Percentiles rank a stretch among this genome's conserved stretches.
Conservation (phyloP, 208 protist genomes). For the Sergeia podlipaevii region DNA sequence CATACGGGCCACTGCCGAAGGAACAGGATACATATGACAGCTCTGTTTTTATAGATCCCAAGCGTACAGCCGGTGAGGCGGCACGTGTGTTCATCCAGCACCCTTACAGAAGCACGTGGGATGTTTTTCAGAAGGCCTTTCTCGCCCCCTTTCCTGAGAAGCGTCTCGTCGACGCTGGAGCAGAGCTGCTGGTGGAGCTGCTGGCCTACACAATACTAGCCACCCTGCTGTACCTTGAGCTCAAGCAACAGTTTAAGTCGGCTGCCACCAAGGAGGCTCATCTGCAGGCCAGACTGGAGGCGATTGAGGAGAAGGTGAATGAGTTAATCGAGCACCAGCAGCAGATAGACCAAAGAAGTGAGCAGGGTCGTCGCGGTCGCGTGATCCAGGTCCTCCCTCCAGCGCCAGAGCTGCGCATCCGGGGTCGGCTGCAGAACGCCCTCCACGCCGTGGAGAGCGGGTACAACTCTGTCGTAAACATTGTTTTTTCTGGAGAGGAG, state of each 20-base stretch:
- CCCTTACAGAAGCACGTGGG: slow-evolving; percentile 65
- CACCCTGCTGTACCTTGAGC: slow-evolving; percentile 53
- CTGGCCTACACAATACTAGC: slow-evolving; percentile 68
- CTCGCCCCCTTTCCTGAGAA: slow-evolving; percentile 64
- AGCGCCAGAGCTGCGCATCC: slow-evolving; percentile 29
- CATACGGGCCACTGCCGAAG: slow-evolving; percentile 45
- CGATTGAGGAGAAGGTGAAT: slow-evolving; percentile 78
- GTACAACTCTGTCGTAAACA: slow-evolving; percentile 7
- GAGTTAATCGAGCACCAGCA: slow-evolving; percentile 31
- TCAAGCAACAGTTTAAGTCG: slow-evolving; percentile 39
- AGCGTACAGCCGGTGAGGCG: slow-evolving; percentile 39
- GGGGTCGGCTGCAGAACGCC: slow-evolving; percentile 25
- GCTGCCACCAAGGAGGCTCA: slow-evolving; percentile 54
- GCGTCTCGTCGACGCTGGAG: slow-evolving; percentile 63
- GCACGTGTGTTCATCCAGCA: slow-evolving; percentile 65
- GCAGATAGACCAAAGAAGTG: slow-evolving; percentile 13
- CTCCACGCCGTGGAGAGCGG: slow-evolving; percentile 19
- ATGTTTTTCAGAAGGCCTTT: slow-evolving; percentile 72
- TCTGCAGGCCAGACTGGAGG: slow-evolving; percentile 50
- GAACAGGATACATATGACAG: slow-evolving; percentile 45
- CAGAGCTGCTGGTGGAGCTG: slow-evolving; percentile 78
- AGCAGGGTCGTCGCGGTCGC: slow-evolving; percentile 11
- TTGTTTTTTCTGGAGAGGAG: neutral
- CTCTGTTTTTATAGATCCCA: slow-evolving; percentile 45
- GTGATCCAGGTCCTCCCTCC: slow-evolving; percentile 30